Percentiles rank a stretch among this genome's conserved stretches.
These are phyloP conservation scores for Ophiognomonia clavigignenti-juglandacearum DNA, from an alignment of 2,329 filamentous ascomycete genomes.

Conservation along the genomic window DNA sequence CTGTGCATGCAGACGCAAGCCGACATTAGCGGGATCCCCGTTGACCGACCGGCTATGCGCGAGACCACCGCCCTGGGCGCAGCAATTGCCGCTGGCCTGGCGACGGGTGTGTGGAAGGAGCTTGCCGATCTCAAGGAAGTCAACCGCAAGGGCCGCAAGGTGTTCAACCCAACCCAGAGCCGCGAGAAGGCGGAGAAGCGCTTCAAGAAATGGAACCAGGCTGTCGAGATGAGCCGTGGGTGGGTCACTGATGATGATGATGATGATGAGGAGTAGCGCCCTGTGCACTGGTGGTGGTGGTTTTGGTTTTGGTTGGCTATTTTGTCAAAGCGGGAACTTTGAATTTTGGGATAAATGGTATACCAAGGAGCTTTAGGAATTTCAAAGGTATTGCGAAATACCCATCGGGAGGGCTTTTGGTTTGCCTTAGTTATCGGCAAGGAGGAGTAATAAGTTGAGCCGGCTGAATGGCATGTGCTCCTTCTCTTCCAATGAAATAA, in stretches of 20 bases:
- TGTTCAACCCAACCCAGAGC: conserved; percentile 64
- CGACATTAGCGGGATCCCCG: conserved; percentile 75
- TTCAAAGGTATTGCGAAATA: not conserved
- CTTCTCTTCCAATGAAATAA: not conserved
- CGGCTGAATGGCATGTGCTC: not conserved
- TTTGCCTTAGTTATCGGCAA: no score
- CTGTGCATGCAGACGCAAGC: conserved; percentile 91
- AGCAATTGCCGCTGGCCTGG: conserved; percentile 84
- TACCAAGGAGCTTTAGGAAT: no score
- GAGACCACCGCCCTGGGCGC: conserved; percentile 87
- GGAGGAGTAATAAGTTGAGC: not conserved
- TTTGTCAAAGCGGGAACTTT: no score
- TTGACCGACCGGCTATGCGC: conserved; percentile 81
- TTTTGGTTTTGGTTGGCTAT: not conserved
- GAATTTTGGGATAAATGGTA: not conserved
- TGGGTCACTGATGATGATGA: conserved; percentile 40
- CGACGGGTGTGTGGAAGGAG: conserved; percentile 71
- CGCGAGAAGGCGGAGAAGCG: conserved; percentile 34
- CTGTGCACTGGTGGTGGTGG: not conserved
- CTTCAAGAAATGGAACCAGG: conserved; percentile 51
- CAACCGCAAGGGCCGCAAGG: conserved; percentile 63
- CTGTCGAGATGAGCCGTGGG: conserved; percentile 54
- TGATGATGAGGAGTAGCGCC: no score
- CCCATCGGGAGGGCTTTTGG: not conserved
- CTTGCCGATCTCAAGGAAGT: conserved; percentile 70